Base-by-base conservation (phyloP, 768 basidiomycete genomes). In the Lentinula detonsa region DNA sequence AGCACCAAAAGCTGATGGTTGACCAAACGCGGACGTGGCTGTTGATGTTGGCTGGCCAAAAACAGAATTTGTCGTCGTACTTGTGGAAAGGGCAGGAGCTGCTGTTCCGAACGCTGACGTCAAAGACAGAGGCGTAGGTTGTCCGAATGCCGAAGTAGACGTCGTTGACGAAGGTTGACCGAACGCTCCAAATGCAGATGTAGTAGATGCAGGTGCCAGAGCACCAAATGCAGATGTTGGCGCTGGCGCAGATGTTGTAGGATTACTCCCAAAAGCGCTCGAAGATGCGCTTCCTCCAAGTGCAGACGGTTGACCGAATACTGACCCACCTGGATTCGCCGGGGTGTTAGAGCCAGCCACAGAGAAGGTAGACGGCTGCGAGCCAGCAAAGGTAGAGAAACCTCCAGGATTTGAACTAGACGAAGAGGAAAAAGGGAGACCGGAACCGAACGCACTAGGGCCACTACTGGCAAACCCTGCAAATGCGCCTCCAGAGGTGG, bases 21-120 rank as follows among this genome's bases (percentile, higher is more conserved):
- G 55, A 35, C 75, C 76, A 63, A 81, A 81, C 6, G 76, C 75
- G 11, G 81, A 76, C 13, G 68, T 57, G 31, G 61, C 37, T 28
- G 42, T 40, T 35, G 43, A 7, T 16, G 34, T 15, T 18, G 52
- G 46, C 15, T 63, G 52, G 31, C 75, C 76, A 63, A 81, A 81
- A 9, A 75, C 75, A 15, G 81, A 76, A 13, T 66, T 59, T 18
- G 63, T 40, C 31, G 18, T 23, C 10, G 18, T 16, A 9, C 33
- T 74, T 69, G 49, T 67, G 35, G 68, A 64, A 34, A 59, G 64
- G 5, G 52, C 28, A n/a, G 66, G 57, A 21, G 65, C 45, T 9
- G 70, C 40, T 15, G 52, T 35, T 52, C 69, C 67, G 58, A 69
- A 72, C 31, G 66, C 66, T 28, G 55, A 28, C 23, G 21, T n/a